Conservation (phyloP, 441 rosid species). For the Daphne laureola region DNA sequence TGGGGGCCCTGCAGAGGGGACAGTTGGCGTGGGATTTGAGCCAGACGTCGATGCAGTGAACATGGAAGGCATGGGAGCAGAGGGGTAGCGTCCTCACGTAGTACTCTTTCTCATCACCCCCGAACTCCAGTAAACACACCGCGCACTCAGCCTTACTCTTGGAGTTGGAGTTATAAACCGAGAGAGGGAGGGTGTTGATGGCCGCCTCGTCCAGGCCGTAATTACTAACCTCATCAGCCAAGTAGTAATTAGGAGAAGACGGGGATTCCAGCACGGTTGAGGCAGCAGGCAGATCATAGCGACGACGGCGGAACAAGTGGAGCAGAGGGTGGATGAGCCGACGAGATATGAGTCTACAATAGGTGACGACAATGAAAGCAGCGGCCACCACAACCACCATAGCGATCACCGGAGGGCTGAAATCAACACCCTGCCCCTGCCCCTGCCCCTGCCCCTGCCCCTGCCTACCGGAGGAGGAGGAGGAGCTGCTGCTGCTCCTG, state of each 20-base stretch:
- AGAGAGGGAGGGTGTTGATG: slow-evolving; percentile 53
- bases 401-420: slow-evolving; percentile 83
- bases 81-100: slow-evolving; percentile 58
- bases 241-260: no score
- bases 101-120: slow-evolving; percentile 56
- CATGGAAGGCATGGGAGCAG: slow-evolving; percentile 63
- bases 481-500: slow-evolving; percentile 12
- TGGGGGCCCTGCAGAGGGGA: slow-evolving; percentile 67
- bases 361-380: slow-evolving; percentile 63
- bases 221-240: no score
- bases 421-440: slow-evolving; percentile 44
- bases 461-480: slow-evolving; percentile 9
- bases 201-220: slow-evolving; percentile 63
- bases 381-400: slow-evolving; percentile 85
- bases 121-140: slow-evolving; percentile 63
- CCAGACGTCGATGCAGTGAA: slow-evolving; percentile 73
- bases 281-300: slow-evolving; percentile 29
- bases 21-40: slow-evolving; percentile 67
- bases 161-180: slow-evolving; percentile 27
- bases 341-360: slow-evolving; percentile 76
- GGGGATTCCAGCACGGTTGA: slow-evolving; percentile 48
- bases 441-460: slow-evolving; percentile 13
- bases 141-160: slow-evolving; percentile 39
- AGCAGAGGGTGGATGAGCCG: slow-evolving; percentile 39
- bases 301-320: slow-evolving; percentile 34